These are phyloP conservation scores for Ambrosia artemisiifolia DNA, from an alignment of 129 eudicot species.

Conservation along the genomic window DNA sequence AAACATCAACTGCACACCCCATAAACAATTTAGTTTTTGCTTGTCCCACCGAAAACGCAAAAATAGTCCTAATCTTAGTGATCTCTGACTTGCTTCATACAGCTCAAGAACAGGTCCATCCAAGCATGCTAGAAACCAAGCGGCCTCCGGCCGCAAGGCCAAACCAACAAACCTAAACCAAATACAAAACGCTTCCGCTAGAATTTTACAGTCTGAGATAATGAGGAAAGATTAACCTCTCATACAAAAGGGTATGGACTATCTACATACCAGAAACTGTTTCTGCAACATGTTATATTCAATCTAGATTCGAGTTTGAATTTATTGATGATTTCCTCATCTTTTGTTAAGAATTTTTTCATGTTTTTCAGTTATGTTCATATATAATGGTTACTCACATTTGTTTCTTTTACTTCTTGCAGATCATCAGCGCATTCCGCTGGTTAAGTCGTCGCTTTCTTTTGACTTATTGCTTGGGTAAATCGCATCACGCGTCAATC, in stretches of 20 bases:
- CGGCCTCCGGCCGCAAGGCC: no score
- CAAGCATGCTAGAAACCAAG: no score
- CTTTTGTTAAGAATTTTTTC: neutral
- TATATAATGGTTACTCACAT: neutral
- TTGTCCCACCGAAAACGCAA: no score
- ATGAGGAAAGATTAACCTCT: neutral
- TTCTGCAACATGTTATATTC: neutral
- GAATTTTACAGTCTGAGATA: no score
- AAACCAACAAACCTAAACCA: no score
- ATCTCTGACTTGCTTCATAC: slow-evolving; percentile 69
- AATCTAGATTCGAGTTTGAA: neutral
- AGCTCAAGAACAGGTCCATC: slow-evolving; percentile 54
- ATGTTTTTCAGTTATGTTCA: neutral
- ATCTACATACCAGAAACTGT: neutral
- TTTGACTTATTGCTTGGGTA: neutral
- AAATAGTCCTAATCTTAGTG: neutral
- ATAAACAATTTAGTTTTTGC: no score
- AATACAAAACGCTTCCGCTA: no score
- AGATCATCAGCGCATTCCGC: slow-evolving; percentile 12
- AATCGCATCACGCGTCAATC: neutral
- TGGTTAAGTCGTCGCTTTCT: slow-evolving; percentile 16
- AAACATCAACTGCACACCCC: no score
- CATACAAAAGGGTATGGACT: slow-evolving; percentile 9
- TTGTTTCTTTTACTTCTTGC: slow-evolving; percentile 6
- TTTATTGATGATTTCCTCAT: neutral